Evolutionary conservation across 1,284 basidiomycete genomes (phyloP).

Genomic region (Heterobasidion irregulare): DNA sequence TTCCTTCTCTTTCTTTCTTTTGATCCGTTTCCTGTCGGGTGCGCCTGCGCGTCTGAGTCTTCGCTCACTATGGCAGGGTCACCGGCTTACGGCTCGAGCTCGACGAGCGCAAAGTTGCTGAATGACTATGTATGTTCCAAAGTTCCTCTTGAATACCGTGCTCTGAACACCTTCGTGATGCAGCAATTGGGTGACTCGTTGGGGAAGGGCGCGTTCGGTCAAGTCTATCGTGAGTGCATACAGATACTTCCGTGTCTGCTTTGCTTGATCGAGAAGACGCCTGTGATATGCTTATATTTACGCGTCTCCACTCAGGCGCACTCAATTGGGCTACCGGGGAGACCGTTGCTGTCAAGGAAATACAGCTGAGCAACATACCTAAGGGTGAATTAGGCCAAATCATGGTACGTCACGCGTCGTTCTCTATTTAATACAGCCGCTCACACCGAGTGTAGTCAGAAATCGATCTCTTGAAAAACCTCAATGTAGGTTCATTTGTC

Average conservation of each 20-base stretch:
- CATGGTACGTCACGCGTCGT: slow-evolving; percentile 60
- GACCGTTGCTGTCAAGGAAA: slow-evolving; percentile 94
- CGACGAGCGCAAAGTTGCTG: slow-evolving; percentile 23
- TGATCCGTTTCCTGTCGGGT: no score
- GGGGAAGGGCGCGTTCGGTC: slow-evolving; percentile 91
- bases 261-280: background rate
- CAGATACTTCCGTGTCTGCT: background rate
- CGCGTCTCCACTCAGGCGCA: slow-evolving; percentile 46
- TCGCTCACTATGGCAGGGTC: slow-evolving; percentile 6
- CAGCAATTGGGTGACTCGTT: slow-evolving; percentile 93
- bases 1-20: no score
- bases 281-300: slow-evolving; percentile 1
- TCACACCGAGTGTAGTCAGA: slow-evolving; percentile 60
- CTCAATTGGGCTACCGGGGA: slow-evolving; percentile 96
- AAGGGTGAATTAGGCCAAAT: slow-evolving; percentile 92
- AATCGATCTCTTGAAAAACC: slow-evolving; percentile 95
- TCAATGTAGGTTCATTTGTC: slow-evolving; percentile 51
- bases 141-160: background rate
- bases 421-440: slow-evolving; percentile 1
- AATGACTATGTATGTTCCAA: slow-evolving; percentile 25
- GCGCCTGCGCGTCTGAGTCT: no score
- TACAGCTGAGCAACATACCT: slow-evolving; percentile 88
- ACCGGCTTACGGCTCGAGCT: slow-evolving; percentile 9
- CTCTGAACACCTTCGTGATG: background rate
- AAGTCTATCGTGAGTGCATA: slow-evolving; percentile 74